Evolutionary conservation across 139 green algal genomes (phyloP), one percentile per base, ranked within the genome.

Genomic region (Haematococcus lacustris): DNA sequence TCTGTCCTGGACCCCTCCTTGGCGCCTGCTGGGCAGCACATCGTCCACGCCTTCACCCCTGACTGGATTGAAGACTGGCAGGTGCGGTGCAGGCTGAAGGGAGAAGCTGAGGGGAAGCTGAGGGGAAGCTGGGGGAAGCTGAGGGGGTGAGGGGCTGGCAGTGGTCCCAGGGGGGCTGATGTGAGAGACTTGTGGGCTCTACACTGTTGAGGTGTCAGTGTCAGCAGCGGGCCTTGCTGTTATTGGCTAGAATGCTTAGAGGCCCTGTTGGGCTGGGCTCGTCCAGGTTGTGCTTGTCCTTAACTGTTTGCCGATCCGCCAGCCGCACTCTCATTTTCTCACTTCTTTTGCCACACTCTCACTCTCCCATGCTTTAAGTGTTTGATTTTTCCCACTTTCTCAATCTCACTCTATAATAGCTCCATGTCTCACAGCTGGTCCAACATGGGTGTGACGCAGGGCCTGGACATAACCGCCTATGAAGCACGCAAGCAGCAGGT

Each of bases 41-140:
- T 95, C 50, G 85, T 98, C 38, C 94, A 98, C 81, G 88, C 89
- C 73, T 98, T 98, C 83, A 95, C 93, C 0, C 93, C 91, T n/a
- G 91, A 97, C 66, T 98, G 90, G 89, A 91, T 98, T 0, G 91
- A 98, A 61, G 78, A 87, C 51, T 98, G 86, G 84, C 69, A 87
- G 86, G 83, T 87, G 71, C 0, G 77, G 38, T 2, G 47, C 47
- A 70, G 41, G 63, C 26, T 43, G 30, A 51, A 70, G 13, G 6
- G 13, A 35, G 13, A 57, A 57, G 59, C 28, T 37, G 41, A 9
- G 33, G n/a, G 63, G 9, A 26, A 50, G 30, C 13, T 47, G 33
- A 70, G 34, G 25, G 63, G n/a, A n/a, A n/a, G n/a, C n/a, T n/a
- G n/a, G n/a, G n/a, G n/a, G n/a, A n/a, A n/a, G n/a, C n/a, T n/a